These are phyloP conservation scores for Eustoma russellianum DNA, from an alignment of 257 asterid species.

Conservation along the genomic window DNA sequence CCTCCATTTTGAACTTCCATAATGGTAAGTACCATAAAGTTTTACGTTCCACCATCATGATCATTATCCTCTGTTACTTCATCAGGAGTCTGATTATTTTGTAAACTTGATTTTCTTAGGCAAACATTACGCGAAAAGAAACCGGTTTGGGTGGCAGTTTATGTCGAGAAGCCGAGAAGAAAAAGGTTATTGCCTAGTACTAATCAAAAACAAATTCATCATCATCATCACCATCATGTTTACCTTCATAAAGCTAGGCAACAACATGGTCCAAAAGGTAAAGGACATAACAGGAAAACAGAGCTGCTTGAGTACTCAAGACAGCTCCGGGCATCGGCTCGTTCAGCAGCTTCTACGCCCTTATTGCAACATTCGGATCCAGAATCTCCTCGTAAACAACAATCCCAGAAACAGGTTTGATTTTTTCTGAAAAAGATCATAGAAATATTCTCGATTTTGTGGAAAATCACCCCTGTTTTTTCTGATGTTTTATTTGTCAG, in stretches of 20 bases:
- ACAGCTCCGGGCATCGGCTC: slow-evolving; percentile 27
- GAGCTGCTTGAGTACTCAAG: slow-evolving; percentile 41
- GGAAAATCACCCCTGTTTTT: no score
- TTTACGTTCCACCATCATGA: background rate
- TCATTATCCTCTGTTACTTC: background rate
- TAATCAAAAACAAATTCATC: slow-evolving; percentile 7
- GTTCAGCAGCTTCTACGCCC: slow-evolving; percentile 10
- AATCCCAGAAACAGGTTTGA: background rate
- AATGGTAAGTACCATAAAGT: slow-evolving; percentile 1
- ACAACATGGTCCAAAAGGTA: slow-evolving; percentile 4
- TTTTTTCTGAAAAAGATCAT: background rate
- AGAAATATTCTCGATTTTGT: background rate
- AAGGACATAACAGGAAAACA: slow-evolving; percentile 40
- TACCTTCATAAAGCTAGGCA: slow-evolving; percentile 7
- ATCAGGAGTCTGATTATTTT: background rate
- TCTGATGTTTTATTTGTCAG: slow-evolving; percentile 11
- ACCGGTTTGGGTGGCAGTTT: slow-evolving; percentile 25
- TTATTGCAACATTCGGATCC: slow-evolving; percentile 3
- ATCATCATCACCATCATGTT: slow-evolving; percentile 14
- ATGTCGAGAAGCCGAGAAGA: slow-evolving; percentile 23
- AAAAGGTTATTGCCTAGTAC: background rate
- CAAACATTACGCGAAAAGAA: background rate
- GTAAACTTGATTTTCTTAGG: background rate
- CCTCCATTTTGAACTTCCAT: background rate
- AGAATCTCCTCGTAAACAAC: background rate